Percentiles rank a stretch among this genome's conserved stretches.
Evolutionary conservation across 2,329 filamentous ascomycete genomes (phyloP).

Genomic region (Penicillium rolfsii): DNA sequence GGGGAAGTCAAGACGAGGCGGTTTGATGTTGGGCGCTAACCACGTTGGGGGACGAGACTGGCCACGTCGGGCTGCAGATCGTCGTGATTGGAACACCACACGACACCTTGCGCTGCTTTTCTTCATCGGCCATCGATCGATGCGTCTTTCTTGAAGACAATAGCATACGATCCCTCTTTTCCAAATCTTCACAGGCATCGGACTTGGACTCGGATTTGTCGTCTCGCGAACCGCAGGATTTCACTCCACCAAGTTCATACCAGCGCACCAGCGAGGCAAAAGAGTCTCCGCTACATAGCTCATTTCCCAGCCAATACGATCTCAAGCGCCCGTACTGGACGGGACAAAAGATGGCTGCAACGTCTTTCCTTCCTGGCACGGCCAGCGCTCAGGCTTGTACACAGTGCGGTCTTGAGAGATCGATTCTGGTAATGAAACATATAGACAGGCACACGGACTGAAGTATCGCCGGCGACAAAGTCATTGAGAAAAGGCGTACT

Average conservation of each 20-base stretch:
- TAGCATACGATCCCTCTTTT: not conserved
- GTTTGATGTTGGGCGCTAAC: slow-evolving; percentile 2
- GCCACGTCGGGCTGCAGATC: not conserved
- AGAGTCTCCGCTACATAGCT: slow-evolving; percentile 52
- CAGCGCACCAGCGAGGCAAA: slow-evolving; percentile 47
- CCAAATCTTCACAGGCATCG: slow-evolving; percentile 24
- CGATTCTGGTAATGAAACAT: slow-evolving; percentile 41
- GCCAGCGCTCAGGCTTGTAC: slow-evolving; percentile 47
- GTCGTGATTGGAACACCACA: slow-evolving; percentile 2
- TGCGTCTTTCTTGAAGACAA: too few species aligned
- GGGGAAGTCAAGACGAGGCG: slow-evolving; percentile 13
- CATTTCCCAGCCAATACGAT: slow-evolving; percentile 46
- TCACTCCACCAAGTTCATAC: slow-evolving; percentile 49
- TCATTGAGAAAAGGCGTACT: slow-evolving; percentile 37
- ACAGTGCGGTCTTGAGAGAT: slow-evolving; percentile 41
- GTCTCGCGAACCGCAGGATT: slow-evolving; percentile 28
- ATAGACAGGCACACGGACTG: slow-evolving; percentile 48
- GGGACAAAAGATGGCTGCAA: slow-evolving; percentile 44
- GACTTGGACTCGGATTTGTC: slow-evolving; percentile 19
- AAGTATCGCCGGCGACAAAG: slow-evolving; percentile 43
- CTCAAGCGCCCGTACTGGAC: slow-evolving; percentile 43
- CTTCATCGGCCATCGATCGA: not conserved
- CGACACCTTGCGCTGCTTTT: too few species aligned
- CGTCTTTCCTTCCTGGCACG: slow-evolving; percentile 41
- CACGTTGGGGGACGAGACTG: not conserved